Evolutionary conservation across 2,329 filamentous ascomycete species (phyloP), one percentile per base, ranked within the genome.

Genomic region (Nemania serpens): DNA sequence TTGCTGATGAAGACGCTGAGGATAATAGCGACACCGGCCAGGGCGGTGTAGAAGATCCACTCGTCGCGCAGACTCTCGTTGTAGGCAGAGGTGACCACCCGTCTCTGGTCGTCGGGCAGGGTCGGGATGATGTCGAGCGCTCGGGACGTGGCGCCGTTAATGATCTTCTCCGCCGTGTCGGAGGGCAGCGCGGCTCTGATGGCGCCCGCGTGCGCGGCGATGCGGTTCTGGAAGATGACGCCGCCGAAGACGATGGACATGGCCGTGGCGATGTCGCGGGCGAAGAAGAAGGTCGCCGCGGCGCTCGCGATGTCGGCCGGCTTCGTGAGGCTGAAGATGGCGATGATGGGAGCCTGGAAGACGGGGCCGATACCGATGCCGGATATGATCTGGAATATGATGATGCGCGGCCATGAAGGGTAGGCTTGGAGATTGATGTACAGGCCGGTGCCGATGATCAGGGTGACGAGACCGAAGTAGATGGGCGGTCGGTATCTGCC

Each of bases 201-300:
- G 4, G 25, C 7, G 7, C 25, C 25, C 7, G 25, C 25, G 36
- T n/a, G 36, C 11, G 36, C 36, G 15, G 11, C 15, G 11, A 39
- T 39, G 36, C 36, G 11, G 36, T 78, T 77, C 53, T 77, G 75
- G 57, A 77, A 78, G 53, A 83, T 74, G 49, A 83, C 81, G 5
- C 79, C 83, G 55, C 85, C 85, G 33, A 87, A 73, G 22, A 88
- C 85, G 59, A 88, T 79, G 10, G 83, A 83, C 22, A 87, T 78
- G 43, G 83, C 78, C 0, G 83, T 83, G 3, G 82, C 80, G 37
- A 88, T 75, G 68, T 85, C 83, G 25, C 86, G 81, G 42, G 85
- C 73, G 69, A 89, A 89, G 11, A 79, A 77, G 69, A 87, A 87
- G 2, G 85, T 86, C 0, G 84, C 82, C 0, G 86, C 88, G 13